Conservation (phyloP, 257 asterid genomes). For the Cruciata laevipes region DNA sequence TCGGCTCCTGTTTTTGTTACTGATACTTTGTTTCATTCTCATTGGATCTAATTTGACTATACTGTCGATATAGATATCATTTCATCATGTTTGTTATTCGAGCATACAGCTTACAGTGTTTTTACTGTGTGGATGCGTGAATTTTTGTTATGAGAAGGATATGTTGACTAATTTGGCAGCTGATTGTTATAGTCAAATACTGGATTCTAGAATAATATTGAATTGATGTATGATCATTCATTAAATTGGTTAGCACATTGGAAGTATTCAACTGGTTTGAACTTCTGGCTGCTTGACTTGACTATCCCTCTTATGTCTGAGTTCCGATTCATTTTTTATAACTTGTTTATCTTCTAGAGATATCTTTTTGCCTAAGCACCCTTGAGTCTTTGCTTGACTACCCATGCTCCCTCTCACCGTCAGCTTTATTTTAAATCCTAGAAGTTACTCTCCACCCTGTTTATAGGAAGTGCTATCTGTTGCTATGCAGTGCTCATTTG, state of each 20-base stretch:
- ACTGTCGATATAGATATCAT: background rate
- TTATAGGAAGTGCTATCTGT: background rate
- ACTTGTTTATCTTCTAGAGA: background rate
- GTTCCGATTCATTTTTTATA: background rate
- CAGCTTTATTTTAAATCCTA: background rate
- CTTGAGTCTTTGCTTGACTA: background rate
- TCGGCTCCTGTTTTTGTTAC: background rate
- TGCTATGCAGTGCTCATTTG: background rate
- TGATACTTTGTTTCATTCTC: background rate
- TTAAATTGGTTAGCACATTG: background rate
- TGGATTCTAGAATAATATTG: background rate
- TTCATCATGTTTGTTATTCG: background rate
- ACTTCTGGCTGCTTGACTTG: constrained; percentile 6
- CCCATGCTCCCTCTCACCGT: background rate
- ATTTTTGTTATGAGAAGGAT: background rate
- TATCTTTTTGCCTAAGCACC: background rate
- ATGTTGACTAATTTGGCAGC: background rate
- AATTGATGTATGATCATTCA: background rate
- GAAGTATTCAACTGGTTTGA: constrained; percentile 7
- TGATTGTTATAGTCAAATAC: background rate
- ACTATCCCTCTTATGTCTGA: background rate
- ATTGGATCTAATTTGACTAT: background rate
- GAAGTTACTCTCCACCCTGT: no score
- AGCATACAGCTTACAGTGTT: background rate
- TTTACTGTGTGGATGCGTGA: background rate